Conservation (phyloP, 176 grass and related monocot species). For the Paspalum vaginatum region DNA sequence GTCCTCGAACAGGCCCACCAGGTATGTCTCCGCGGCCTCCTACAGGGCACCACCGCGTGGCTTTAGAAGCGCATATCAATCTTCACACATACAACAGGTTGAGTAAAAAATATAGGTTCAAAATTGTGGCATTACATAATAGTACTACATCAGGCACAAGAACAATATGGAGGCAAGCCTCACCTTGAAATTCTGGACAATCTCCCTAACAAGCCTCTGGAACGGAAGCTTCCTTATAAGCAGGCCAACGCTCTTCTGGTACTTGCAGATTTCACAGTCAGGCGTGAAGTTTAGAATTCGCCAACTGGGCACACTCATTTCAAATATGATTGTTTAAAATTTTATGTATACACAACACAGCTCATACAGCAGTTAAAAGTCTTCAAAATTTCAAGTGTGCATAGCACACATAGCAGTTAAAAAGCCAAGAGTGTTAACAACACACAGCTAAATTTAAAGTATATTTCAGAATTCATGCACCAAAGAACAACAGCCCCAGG, state of each 20-base stretch:
- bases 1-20: constrained; percentile 74
- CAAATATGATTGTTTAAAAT: too few species aligned
- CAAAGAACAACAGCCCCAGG: constrained; percentile 73
- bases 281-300: not conserved
- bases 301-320: not conserved
- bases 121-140: not conserved
- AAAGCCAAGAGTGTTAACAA: too few species aligned
- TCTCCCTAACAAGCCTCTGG: constrained; percentile 84
- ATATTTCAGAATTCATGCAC: too few species aligned
- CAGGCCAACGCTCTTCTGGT: constrained; percentile 70
- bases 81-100: constrained; percentile 36
- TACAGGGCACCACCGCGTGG: constrained; percentile 66
- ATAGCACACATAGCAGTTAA: too few species aligned
- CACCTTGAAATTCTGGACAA: constrained; percentile 75
- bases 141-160: not conserved
- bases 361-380: too few species aligned
- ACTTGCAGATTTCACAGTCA: constrained; percentile 65
- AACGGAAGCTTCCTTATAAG: constrained; percentile 72
- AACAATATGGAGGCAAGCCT: not conserved
- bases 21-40: constrained; percentile 66
- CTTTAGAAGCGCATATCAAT: constrained; percentile 76
- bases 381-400: too few species aligned
- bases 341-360: too few species aligned
- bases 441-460: too few species aligned
- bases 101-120: not conserved